These are phyloP conservation scores for Sideroxylon spinosum DNA, from an alignment of 179 eudicot genomes.

Conservation along the genomic window DNA sequence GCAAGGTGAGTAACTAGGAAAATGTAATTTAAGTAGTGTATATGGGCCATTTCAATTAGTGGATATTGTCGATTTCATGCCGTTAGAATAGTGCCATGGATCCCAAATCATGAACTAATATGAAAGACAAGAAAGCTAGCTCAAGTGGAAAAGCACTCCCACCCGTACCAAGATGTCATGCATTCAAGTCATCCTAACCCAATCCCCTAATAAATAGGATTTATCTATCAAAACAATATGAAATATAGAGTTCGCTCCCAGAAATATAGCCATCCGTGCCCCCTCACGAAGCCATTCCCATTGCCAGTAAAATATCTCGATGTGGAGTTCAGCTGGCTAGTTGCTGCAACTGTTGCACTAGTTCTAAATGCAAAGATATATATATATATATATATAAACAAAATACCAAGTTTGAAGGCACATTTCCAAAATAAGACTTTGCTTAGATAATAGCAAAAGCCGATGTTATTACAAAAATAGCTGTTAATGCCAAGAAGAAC, in stretches of 20 bases:
- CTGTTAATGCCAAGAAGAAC: background rate
- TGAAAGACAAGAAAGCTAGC: too few species aligned
- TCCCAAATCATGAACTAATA: too few species aligned
- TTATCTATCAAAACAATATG: background rate
- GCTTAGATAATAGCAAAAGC: background rate
- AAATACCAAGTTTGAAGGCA: background rate
- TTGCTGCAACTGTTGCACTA: background rate
- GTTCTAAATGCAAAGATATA: background rate
- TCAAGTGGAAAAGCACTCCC: too few species aligned
- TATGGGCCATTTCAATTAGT: background rate
- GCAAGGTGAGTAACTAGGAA: background rate
- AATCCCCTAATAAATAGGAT: too few species aligned
- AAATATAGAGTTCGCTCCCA: too few species aligned
- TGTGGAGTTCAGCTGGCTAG: constrained; percentile 1
- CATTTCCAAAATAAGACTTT: background rate
- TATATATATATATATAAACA: background rate
- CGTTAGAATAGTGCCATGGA: background rate
- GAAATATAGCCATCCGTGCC: too few species aligned
- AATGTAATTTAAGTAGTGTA: too few species aligned
- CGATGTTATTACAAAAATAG: background rate
- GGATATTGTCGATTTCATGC: background rate
- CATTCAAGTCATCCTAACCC: too few species aligned
- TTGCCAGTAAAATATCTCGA: constrained; percentile 4
- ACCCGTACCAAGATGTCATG: too few species aligned
- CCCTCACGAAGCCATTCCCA: too few species aligned